Conservation (phyloP, 2,329 filamentous ascomycete species). For the Emmonsia crescens region DNA sequence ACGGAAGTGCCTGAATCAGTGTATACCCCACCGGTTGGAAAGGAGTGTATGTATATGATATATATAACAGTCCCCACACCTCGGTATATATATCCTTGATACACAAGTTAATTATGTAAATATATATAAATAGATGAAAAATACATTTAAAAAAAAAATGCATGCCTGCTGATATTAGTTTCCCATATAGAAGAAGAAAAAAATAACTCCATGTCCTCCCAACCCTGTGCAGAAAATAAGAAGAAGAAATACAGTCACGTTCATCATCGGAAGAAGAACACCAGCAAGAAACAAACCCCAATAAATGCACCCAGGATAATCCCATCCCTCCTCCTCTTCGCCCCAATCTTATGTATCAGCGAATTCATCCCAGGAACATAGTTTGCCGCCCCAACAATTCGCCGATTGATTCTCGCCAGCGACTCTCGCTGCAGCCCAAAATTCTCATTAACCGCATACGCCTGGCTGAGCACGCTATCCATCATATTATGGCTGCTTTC, state of each 20-base stretch:
- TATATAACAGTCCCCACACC: neutral
- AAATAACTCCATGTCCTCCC: neutral
- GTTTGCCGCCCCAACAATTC: conserved; percentile 80
- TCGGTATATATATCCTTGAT: neutral
- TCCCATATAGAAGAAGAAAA: neutral
- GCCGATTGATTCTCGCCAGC: conserved; percentile 73
- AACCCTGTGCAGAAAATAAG: neutral
- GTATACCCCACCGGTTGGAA: neutral
- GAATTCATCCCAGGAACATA: conserved; percentile 89
- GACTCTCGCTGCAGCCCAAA: conserved; percentile 83
- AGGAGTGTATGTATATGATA: neutral
- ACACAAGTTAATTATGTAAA: neutral
- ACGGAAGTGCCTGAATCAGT: conserved; percentile 4
- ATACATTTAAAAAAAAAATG: conserved; percentile 4
- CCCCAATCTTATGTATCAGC: conserved; percentile 82
- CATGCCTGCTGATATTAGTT: neutral
- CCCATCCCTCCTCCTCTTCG: conserved; percentile 88
- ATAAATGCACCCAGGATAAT: conserved; percentile 89
- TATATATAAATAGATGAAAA: neutral
- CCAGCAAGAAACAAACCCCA: conserved; percentile 77
- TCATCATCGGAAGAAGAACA: conserved; percentile 63
- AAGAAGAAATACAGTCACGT: neutral
- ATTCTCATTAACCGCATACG: conserved; percentile 90
- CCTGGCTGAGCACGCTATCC: conserved; percentile 84
- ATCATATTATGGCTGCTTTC: conserved; percentile 84